Conservation (phyloP, 148 eudicot genomes). For the Rhododendron griersonianum region DNA sequence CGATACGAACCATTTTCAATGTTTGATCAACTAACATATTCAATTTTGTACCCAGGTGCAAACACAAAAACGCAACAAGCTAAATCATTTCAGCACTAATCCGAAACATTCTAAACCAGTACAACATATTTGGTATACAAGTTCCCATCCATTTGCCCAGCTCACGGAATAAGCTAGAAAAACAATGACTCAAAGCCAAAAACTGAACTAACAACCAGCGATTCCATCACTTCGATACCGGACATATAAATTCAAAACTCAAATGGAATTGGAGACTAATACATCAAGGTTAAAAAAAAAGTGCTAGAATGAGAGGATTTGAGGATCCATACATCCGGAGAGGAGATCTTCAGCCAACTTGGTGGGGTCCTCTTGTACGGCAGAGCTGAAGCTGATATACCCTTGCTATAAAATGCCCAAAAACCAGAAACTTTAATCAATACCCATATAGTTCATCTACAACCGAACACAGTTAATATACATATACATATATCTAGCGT, state of each 20-base stretch:
- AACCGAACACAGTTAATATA: not conserved
- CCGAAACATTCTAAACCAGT: not conserved
- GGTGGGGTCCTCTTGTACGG: conserved; percentile 42
- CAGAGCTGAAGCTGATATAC: conserved; percentile 32
- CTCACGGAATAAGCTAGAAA: not conserved
- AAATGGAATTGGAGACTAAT: not conserved
- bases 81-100: not conserved
- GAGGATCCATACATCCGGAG: conserved; percentile 24
- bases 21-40: too few relatives aligned
- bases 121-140: too few relatives aligned
- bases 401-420: conserved; percentile 14
- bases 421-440: not conserved
- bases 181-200: not conserved
- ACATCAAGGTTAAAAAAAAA: not conserved
- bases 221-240: not conserved
- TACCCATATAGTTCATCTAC: not conserved
- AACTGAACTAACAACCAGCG: not conserved
- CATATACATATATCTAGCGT: not conserved
- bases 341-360: conserved; percentile 40
- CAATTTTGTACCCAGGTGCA: too few relatives aligned
- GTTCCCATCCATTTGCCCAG: not conserved
- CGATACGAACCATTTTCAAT: not conserved
- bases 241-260: not conserved
- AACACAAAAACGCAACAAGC: not conserved
- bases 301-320: not conserved